These are phyloP conservation scores for Metschnikowia cerradonensis DNA, from an alignment of 805 yeast species.

Conservation along the genomic window DNA sequence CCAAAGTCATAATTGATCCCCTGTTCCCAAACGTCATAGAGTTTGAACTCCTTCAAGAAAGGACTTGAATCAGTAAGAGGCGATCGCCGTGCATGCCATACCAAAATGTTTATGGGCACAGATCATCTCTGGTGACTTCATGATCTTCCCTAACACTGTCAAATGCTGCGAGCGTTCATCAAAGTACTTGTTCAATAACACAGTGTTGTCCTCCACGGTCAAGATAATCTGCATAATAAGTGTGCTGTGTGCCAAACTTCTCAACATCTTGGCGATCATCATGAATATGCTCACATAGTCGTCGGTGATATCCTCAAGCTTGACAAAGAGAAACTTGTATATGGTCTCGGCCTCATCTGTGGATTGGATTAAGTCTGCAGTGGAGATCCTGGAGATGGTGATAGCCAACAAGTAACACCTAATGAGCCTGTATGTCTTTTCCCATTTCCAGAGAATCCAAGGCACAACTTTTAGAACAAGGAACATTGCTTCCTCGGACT, in stretches of 20 bases:
- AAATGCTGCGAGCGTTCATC: slow-evolving; percentile 20
- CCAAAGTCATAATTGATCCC: slow-evolving; percentile 44
- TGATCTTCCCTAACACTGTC: slow-evolving; percentile 11
- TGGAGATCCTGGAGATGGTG: slow-evolving; percentile 28
- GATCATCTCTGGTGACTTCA: slow-evolving; percentile 12
- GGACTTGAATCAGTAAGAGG: slow-evolving; percentile 60
- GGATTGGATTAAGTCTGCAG: slow-evolving; percentile 33
- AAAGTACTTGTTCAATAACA: slow-evolving; percentile 26
- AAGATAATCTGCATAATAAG: slow-evolving; percentile 36
- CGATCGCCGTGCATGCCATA: slow-evolving; percentile 24
- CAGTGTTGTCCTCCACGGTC: slow-evolving; percentile 27
- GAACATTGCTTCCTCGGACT: slow-evolving; percentile 27
- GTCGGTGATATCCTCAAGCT: slow-evolving; percentile 20
- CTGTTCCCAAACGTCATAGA: slow-evolving; percentile 58
- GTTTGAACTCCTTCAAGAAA: slow-evolving; percentile 74
- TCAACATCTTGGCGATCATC: slow-evolving; percentile 35
- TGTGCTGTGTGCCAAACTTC: slow-evolving; percentile 30
- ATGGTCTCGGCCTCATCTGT: slow-evolving; percentile 31
- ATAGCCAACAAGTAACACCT: slow-evolving; percentile 40
- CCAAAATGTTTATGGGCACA: slow-evolving; percentile 25
- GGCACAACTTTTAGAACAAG: slow-evolving; percentile 25
- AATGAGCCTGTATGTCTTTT: slow-evolving; percentile 23
- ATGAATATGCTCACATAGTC: slow-evolving; percentile 27
- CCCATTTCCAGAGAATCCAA: slow-evolving; percentile 28
- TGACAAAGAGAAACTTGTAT: slow-evolving; percentile 22